A percentile compares a stretch with the other conserved stretches of the same genome.
These are phyloP conservation scores for Ophiostoma ips DNA, from an alignment of 2,329 filamentous ascomycete species.

Conservation along the genomic window DNA sequence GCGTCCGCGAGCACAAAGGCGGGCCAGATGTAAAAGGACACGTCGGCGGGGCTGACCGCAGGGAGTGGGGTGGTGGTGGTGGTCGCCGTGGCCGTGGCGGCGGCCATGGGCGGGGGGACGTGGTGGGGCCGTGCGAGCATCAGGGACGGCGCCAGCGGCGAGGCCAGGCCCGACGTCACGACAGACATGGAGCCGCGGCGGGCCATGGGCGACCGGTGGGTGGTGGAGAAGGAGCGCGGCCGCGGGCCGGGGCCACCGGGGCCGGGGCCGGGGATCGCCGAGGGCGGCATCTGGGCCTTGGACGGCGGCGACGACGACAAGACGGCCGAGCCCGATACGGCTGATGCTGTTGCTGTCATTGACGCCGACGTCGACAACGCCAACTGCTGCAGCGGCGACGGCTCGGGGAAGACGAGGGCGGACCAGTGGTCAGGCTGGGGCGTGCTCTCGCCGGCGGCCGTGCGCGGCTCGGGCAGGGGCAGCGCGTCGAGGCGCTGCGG, in stretches of 20 bases:
- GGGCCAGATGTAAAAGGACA: conserved; percentile 3
- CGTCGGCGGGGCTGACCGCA: neutral
- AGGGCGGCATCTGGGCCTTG: neutral
- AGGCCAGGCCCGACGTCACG: neutral
- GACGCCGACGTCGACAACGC: too few relatives aligned
- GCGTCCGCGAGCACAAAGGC: neutral
- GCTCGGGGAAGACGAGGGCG: neutral
- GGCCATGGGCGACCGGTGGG: neutral
- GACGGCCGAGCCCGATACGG: too few relatives aligned
- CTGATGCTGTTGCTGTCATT: too few relatives aligned
- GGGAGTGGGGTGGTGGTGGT: neutral
- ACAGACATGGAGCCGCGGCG: neutral
- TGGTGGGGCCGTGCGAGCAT: neutral
- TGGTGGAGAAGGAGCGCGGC: neutral
- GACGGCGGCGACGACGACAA: neutral
- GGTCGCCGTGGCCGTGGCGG: neutral
- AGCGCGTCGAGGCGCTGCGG: neutral
- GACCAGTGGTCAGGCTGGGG: neutral
- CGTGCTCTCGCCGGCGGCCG: neutral
- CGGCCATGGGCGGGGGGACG: neutral
- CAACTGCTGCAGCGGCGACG: too few relatives aligned
- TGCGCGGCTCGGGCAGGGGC: neutral
- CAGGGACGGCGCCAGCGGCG: too few relatives aligned
- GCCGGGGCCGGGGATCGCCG: too few relatives aligned
- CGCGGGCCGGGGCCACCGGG: neutral